These are phyloP conservation scores for Hyphopichia khmerensis DNA, from an alignment of 1,139 yeast genomes.

Conservation along the genomic window DNA sequence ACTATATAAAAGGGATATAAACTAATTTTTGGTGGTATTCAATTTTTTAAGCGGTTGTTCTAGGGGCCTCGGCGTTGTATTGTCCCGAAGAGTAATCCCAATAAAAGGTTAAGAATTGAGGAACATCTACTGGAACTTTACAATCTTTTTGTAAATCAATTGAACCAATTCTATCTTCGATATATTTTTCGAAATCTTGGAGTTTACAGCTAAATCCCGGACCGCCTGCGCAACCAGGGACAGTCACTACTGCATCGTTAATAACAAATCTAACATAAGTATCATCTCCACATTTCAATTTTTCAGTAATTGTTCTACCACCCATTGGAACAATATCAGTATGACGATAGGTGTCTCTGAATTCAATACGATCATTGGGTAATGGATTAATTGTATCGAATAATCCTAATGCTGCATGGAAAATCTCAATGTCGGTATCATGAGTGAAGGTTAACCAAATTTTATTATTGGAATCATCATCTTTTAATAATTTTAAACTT, in stretches of 20 bases:
- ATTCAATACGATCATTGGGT: slow-evolving; percentile 31
- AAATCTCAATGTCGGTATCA: slow-evolving; percentile 52
- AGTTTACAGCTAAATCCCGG: slow-evolving; percentile 60
- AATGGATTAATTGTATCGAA: slow-evolving; percentile 29
- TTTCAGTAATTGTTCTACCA: slow-evolving; percentile 50
- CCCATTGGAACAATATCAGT: slow-evolving; percentile 58
- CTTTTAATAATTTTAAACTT: slow-evolving; percentile 25
- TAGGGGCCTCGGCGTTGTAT: slow-evolving; percentile 10
- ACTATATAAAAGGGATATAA: neutral
- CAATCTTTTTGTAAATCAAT: slow-evolving; percentile 33
- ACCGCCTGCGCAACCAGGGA: slow-evolving; percentile 49
- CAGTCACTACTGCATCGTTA: slow-evolving; percentile 59
- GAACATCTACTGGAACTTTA: slow-evolving; percentile 16
- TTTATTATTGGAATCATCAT: slow-evolving; percentile 25
- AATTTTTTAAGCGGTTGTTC: slow-evolving; percentile 7
- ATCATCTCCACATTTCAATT: slow-evolving; percentile 36
- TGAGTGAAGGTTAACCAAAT: slow-evolving; percentile 52
- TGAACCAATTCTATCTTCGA: slow-evolving; percentile 30
- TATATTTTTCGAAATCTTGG: slow-evolving; percentile 34
- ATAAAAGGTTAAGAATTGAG: slow-evolving; percentile 27
- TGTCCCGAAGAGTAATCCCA: slow-evolving; percentile 27
- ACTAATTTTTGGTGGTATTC: too few species aligned
- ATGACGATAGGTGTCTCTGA: slow-evolving; percentile 43
- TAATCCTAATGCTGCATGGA: slow-evolving; percentile 51
- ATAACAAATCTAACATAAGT: slow-evolving; percentile 49